Percentiles rank a stretch among this genome's conserved stretches.
These are phyloP conservation scores for Eurotiales sp. DNA, from an alignment of 2,329 filamentous ascomycete species.

Conservation along the genomic window DNA sequence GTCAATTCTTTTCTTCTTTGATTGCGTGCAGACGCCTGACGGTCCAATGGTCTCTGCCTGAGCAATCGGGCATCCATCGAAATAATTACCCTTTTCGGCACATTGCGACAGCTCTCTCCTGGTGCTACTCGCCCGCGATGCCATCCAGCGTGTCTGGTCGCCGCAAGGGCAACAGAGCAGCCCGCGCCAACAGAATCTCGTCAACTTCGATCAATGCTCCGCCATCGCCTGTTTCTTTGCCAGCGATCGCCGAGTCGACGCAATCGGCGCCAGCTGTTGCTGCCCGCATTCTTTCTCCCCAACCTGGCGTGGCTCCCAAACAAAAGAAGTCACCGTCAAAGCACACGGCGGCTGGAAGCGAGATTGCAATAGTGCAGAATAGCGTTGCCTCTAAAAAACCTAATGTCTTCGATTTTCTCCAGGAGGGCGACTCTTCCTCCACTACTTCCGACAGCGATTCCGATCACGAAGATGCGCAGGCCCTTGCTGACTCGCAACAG, in stretches of 20 bases:
- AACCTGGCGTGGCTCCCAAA: background rate
- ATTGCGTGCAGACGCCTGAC: too few species aligned
- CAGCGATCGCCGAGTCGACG: background rate
- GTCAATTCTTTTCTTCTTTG: background rate
- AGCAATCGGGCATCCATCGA: background rate
- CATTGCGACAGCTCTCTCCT: background rate
- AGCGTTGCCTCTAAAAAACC: slow-evolving; percentile 20
- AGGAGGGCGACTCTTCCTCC: slow-evolving; percentile 13
- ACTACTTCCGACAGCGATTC: slow-evolving; percentile 4
- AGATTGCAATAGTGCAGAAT: slow-evolving; percentile 3
- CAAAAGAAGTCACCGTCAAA: background rate
- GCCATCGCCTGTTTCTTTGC: background rate
- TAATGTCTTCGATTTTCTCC: slow-evolving; percentile 39
- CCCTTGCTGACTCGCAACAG: slow-evolving; percentile 1
- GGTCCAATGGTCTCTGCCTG: background rate
- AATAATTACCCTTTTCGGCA: slow-evolving; percentile 1
- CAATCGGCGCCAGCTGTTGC: background rate
- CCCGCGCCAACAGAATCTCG: background rate
- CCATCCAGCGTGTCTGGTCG: slow-evolving; percentile 11
- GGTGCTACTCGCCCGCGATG: too few species aligned
- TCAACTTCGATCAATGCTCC: background rate
- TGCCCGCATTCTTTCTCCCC: background rate
- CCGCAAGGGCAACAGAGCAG: slow-evolving; percentile 11
- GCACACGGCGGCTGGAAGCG: background rate
- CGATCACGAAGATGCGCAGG: slow-evolving; percentile 18